Base-by-base conservation (phyloP, 2,329 filamentous ascomycete species). In the Pseudonectria buxi region DNA sequence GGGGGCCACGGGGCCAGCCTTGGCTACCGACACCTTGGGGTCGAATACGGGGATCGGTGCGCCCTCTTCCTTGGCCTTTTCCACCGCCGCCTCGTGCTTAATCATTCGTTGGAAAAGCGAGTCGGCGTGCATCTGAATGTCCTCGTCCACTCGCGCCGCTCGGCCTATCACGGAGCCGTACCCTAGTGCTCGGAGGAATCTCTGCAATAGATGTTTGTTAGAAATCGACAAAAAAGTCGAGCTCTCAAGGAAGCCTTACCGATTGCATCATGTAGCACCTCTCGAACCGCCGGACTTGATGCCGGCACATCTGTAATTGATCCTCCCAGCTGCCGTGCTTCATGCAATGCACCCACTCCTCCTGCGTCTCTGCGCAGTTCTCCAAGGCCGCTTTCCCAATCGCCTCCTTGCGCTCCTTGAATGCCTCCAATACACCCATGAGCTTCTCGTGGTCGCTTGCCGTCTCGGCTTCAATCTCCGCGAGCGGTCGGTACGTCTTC, bases 91-190 rank as follows among this genome's bases (percentile, higher is more conserved):
- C 62, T 98, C 90, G 57, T 94, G 87, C 42, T 78, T 74, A 26
- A 94, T 62, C 81, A 96, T 87, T 49, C 83, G 78, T 53, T 90
- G 84, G 62, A 88, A 98, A 27, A 98, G 71, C 44, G 77, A 78
- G 65, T 98, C 92, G 40, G 90, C 90, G 59, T 95, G 89, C 81
- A 96, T 86, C 63, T 96, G 92, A 43, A 98, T 87, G 49, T 83
- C 77, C 58, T 95, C 89, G 51, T 95, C 85, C 33, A 85, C 73
- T 22, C 80, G 72, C 1, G 72, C 65, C 7, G 81, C 67, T 14
- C 80, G 75, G 29, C 83, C 75, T 43, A 76, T 68, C 16, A 76
- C 77, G 7, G 78, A 76, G 24, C 94, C 74, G 57, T 95, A 96
- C 4, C 92, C 92, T 13, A 98, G 65, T 2, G 89, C 88, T 61